Base-by-base conservation (phyloP, 345 rosid genomes). In the Jatropha curcas region DNA sequence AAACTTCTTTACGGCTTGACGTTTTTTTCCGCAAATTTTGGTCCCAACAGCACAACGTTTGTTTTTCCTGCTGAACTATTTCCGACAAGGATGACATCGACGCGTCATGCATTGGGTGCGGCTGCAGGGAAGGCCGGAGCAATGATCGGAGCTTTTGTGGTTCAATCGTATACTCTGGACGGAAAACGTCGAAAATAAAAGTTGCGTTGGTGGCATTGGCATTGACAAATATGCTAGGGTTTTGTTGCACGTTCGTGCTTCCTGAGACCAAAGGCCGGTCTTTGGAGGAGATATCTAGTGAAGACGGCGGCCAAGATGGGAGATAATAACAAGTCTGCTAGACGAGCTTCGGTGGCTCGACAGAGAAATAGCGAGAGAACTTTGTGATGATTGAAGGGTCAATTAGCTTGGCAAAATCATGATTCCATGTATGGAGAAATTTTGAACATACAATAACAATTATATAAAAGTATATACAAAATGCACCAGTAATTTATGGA, bases 91-190 rank as follows among this genome's bases (percentile, higher is more conserved):
- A 6, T 87, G 48, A 68, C 90, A 56, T 82, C 93, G 16, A 89
- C 90, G 5, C 85, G 90, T 59, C 93, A 86, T 19, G 90, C 84
- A 0, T 65, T 85, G 33, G 85, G 88, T 51, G 90, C 93, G 0
- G 88, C 93, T 0, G 75, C 89, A 0, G 90, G 88, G 4, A 89
- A 89, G 77, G 86, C 85, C 0, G 90, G 93, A 45, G 90, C 90
- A 3, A 67, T 89, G 73, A 37, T 87, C 1, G 93, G 82, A 7
- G 85, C 88, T 2, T 89, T 89, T 7, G 77, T 74, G 67, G 83
- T 85, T 60, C 90, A 86, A 53, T 14, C 67, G 2, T 81, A 81
- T 52, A 85, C 89, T 0, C 19, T 70, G 31, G 61, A 72, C 2
- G 80, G 57, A 5, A 67, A 0, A 0, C 62, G 0, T 24, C 27